These are phyloP conservation scores for Podospora conica DNA, from an alignment of 495 filamentous ascomycete genomes.

Conservation along the genomic window DNA sequence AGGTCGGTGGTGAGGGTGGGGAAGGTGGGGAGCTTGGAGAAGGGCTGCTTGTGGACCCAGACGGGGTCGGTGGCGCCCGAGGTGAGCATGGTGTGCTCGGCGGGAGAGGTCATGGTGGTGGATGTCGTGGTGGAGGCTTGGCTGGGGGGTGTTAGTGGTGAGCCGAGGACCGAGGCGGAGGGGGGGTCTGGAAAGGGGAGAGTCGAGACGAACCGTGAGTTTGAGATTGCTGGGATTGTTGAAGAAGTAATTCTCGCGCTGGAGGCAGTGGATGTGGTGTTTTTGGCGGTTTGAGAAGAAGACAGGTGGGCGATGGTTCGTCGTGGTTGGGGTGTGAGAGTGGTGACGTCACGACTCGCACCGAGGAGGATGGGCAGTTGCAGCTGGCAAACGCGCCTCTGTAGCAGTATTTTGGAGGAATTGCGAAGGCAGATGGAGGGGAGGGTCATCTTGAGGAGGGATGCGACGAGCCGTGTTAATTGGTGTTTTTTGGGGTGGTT, in stretches of 20 bases:
- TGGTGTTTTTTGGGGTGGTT: neutral
- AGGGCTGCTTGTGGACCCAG: conserved; percentile 48
- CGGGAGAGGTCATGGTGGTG: neutral
- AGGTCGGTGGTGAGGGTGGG: conserved; percentile 31
- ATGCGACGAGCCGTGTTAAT: neutral
- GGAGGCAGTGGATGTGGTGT: neutral
- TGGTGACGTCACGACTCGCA: neutral
- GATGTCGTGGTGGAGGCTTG: neutral
- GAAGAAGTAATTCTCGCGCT: neutral
- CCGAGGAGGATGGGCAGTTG: neutral
- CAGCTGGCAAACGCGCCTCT: neutral
- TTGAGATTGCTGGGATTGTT: neutral
- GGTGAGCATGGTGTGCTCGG: conserved; percentile 37
- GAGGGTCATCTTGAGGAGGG: neutral
- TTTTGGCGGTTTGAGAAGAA: neutral
- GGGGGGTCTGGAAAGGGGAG: neutral
- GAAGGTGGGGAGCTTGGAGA: conserved; percentile 41
- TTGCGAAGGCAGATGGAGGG: neutral
- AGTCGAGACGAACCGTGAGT: neutral
- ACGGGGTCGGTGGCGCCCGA: conserved; percentile 47
- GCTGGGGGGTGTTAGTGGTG: neutral
- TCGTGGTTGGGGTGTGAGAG: neutral
- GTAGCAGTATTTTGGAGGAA: neutral
- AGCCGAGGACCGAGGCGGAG: neutral
- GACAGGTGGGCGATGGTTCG: neutral